Evolutionary conservation across 2,329 filamentous ascomycete genomes (phyloP), one percentile per base, ranked within the genome.

Genomic region (Biscogniauxia marginata): DNA sequence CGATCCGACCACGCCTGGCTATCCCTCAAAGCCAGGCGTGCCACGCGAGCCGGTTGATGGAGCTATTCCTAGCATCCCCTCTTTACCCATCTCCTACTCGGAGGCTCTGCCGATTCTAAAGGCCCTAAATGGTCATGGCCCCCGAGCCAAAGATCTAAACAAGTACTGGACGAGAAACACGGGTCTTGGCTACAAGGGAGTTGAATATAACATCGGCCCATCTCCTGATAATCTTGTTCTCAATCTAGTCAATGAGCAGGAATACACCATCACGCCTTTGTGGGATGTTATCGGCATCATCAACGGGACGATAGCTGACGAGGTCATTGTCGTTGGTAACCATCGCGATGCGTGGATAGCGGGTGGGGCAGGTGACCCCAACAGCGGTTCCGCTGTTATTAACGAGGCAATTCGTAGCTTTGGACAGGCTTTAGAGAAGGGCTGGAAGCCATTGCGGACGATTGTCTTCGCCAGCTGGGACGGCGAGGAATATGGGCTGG

Each of bases 261-360:
- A 91, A 47, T 95, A 96, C 67, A 84, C 85, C 13, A 93, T 84
- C 1, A 95, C 89, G 0, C 89, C 90, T 3, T 77, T 93, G 52
- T 96, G 92, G 92, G 89, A 99, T 69, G 90, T 95, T 2, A 93
- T 98, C 62, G 93, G 93, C 46, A 79, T 95, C 47, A 90, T 99
- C 71, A 96, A 96, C 66, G 95, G 93, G 8, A 89, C 88, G 0
- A 85, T 95, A 34, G 79, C 86, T 0, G 86, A 96, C 65, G 92
- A 97, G 68, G 91, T 96, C 1, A 79, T 99, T 47, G 82, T 99
- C 3, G 77, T 98, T 25, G 92, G 93, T n/a, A 96, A 96, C 68
- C 93, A 96, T 69, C 85, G 92, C 30, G 92, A 96, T 73, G 90
- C 93, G 0, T 96, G 90, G 90, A 86, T 92, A 67, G 85, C 86